A percentile compares a stretch with the other conserved stretches of the same genome.
Conservation (phyloP, 331 rosid genomes). For the Malus hybrid region DNA sequence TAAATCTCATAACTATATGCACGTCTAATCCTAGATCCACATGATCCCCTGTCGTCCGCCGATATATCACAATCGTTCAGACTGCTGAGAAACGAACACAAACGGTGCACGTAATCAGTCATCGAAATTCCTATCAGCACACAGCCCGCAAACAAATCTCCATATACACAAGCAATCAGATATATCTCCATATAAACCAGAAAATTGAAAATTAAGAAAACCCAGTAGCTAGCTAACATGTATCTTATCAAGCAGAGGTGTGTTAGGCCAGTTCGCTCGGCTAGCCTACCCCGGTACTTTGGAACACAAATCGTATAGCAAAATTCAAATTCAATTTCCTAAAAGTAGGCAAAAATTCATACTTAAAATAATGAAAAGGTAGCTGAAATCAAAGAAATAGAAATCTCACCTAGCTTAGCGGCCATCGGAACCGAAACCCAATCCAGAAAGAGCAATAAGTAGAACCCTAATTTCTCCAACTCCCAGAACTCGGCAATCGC, state of each 20-base stretch:
- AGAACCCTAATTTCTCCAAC: neutral
- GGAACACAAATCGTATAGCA: neutral
- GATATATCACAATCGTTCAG: slow-evolving; percentile 13
- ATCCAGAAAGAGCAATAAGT: neutral
- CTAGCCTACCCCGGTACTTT: too few relatives aligned
- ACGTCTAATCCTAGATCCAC: slow-evolving; percentile 24
- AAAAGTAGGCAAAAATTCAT: neutral
- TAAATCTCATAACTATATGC: slow-evolving; percentile 56
- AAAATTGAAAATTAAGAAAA: neutral
- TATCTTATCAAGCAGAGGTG: neutral
- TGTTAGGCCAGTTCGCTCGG: neutral
- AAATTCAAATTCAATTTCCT: neutral
- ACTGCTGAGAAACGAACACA: slow-evolving; percentile 24
- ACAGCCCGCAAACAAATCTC: neutral
- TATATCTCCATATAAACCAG: neutral
- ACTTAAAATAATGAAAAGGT: neutral
- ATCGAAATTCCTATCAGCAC: neutral
- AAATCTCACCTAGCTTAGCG: slow-evolving; percentile 16
- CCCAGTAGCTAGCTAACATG: neutral
- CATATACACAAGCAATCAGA: neutral
- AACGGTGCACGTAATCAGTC: neutral
- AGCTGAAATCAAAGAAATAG: neutral
- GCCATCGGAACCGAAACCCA: slow-evolving; percentile 25
- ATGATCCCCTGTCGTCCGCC: neutral
- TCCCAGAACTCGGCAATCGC: slow-evolving; percentile 7